A percentile compares a stretch with the other conserved stretches of the same genome.
Conservation (phyloP, 148 eudicot genomes). For the Nyssa sinensis region DNA sequence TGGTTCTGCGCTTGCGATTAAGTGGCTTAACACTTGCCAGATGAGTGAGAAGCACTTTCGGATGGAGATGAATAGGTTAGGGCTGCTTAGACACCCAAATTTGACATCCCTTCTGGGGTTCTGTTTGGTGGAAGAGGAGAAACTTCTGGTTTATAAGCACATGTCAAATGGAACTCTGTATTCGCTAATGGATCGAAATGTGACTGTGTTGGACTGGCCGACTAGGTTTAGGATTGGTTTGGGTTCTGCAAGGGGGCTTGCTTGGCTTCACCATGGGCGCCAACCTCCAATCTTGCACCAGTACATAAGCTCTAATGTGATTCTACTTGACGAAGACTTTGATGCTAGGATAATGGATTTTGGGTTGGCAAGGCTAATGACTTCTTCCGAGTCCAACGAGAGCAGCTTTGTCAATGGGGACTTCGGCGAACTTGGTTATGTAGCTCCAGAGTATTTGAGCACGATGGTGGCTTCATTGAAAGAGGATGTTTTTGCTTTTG, state of each 20-base stretch:
- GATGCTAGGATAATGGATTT: slow-evolving; percentile 76
- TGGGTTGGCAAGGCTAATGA: slow-evolving; percentile 66
- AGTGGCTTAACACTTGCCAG: slow-evolving; percentile 63
- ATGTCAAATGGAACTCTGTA: slow-evolving; percentile 68
- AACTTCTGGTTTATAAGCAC: slow-evolving; percentile 86
- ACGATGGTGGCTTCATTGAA: slow-evolving; percentile 74
- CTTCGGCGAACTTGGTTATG: slow-evolving; percentile 82
- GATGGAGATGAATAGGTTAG: slow-evolving; percentile 61
- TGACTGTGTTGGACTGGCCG: slow-evolving; percentile 57
- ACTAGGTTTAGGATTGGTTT: slow-evolving; percentile 68
- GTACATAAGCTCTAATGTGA: slow-evolving; percentile 66
- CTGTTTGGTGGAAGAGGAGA: slow-evolving; percentile 84
- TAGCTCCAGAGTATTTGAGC: slow-evolving; percentile 82
- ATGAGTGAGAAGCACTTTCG: slow-evolving; percentile 71
- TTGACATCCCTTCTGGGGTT: slow-evolving; percentile 80
- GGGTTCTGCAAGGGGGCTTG: slow-evolving; percentile 79
- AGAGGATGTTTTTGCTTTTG: slow-evolving; percentile 80
- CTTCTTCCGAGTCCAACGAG: slow-evolving; percentile 43
- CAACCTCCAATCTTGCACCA: slow-evolving; percentile 79
- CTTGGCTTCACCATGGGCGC: slow-evolving; percentile 92
- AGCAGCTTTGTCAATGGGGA: slow-evolving; percentile 67
- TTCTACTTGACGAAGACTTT: slow-evolving; percentile 81
- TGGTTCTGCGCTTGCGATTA: slow-evolving; percentile 76
- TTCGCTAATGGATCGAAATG: slow-evolving; percentile 41
- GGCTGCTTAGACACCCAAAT: slow-evolving; percentile 83